Percentiles rank a stretch among this genome's conserved stretches.
Conservation (phyloP, 1,284 basidiomycete species). For the Veloboletus limbatus region DNA sequence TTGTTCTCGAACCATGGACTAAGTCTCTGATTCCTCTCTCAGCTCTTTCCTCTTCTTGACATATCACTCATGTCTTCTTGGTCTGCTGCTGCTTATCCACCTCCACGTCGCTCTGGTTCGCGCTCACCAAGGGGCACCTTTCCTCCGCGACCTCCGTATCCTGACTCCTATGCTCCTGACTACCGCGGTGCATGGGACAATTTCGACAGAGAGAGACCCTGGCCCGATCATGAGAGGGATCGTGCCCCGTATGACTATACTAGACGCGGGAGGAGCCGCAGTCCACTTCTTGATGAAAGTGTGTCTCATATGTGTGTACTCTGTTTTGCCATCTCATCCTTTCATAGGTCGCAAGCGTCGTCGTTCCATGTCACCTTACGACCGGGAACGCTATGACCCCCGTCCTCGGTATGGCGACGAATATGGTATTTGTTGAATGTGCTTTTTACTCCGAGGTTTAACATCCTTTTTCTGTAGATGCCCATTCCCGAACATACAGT, state of each 20-base stretch:
- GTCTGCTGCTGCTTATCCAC: conserved; percentile 66
- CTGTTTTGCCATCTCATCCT: conserved; percentile 13
- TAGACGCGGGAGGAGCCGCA: conserved; percentile 70
- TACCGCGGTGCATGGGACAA: conserved; percentile 62
- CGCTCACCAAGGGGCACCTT: conserved; percentile 64
- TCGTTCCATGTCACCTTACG: conserved; percentile 83
- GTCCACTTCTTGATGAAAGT: conserved; percentile 69
- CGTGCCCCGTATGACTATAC: conserved; percentile 55
- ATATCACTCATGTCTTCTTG: conserved; percentile 61
- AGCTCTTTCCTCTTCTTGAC: conserved; percentile 56
- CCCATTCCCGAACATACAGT: conserved; percentile 61
- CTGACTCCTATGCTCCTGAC: conserved; percentile 56
- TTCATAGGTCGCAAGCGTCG: conserved; percentile 71
- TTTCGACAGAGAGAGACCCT: conserved; percentile 68
- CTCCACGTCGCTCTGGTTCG: conserved; percentile 73
- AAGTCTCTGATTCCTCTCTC: conserved; percentile 63
- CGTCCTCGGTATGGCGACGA: conserved; percentile 77
- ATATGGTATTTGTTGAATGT: conserved; percentile 51
- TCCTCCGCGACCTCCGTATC: conserved; percentile 52
- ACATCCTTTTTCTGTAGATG: conserved; percentile 41
- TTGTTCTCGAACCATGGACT: conserved; percentile 66
- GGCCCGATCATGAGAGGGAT: conserved; percentile 65
- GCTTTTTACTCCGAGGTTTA: conserved; percentile 6
- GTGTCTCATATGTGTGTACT: conserved; percentile 22
- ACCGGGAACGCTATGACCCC: conserved; percentile 73